These are phyloP conservation scores for Pyrrhoderma lamaoense DNA, from an alignment of 1,284 basidiomycete species.

Conservation along the genomic window DNA sequence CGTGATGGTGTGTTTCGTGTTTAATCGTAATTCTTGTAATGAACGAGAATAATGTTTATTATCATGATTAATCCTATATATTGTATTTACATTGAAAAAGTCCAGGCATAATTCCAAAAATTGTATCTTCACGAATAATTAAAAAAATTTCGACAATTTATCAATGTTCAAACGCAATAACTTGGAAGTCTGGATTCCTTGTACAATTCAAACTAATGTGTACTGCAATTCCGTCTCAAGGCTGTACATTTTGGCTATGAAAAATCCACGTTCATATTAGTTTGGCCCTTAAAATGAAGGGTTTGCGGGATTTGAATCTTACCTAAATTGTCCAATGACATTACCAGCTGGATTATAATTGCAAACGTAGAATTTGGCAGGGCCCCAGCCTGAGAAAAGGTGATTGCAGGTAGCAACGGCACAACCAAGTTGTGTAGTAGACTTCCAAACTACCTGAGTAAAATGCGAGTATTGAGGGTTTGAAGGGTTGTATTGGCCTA, in stretches of 20 bases:
- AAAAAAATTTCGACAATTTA: no score
- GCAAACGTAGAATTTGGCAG: constrained; percentile 55
- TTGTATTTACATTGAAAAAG: no score
- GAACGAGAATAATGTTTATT: no score
- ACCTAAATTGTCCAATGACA: constrained; percentile 54
- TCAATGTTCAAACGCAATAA: no score
- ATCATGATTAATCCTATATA: no score
- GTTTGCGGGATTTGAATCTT: constrained; percentile 27
- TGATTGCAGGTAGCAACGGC: constrained; percentile 27
- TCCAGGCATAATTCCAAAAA: no score
- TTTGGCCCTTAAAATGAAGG: neutral
- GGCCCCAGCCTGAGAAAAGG: constrained; percentile 44
- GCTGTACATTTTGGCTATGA: constrained; percentile 18
- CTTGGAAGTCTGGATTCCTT: no score
- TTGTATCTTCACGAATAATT: no score
- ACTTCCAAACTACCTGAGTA: constrained; percentile 27
- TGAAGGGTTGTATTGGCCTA: constrained; percentile 20
- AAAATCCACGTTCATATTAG: neutral
- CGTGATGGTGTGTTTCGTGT: no score
- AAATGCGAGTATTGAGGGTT: constrained; percentile 24
- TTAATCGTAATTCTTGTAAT: no score
- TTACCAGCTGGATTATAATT: constrained; percentile 61
- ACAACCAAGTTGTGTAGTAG: constrained; percentile 24
- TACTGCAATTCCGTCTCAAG: neutral
- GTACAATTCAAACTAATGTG: no score